These are phyloP conservation scores for Persicaria maculosa DNA, from an alignment of 148 eudicot species.

Conservation along the genomic window DNA sequence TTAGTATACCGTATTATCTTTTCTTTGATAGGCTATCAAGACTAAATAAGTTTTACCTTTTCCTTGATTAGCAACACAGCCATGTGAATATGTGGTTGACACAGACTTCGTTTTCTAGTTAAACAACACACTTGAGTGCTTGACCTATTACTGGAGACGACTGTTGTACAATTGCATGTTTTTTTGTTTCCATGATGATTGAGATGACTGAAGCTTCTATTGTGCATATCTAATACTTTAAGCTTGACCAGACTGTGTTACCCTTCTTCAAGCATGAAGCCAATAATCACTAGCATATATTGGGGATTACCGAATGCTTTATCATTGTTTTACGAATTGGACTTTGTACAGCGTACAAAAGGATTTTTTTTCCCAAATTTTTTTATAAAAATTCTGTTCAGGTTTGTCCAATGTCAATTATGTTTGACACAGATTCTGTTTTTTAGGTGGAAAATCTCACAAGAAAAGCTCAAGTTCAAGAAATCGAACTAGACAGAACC, in stretches of 20 bases:
- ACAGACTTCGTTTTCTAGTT: background rate
- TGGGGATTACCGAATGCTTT: background rate
- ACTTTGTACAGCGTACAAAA: background rate
- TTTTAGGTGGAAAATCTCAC: constrained; percentile 71
- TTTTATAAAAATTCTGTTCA: background rate
- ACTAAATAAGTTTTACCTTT: background rate
- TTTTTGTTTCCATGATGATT: background rate
- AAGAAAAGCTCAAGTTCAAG: constrained; percentile 66
- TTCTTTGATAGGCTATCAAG: background rate
- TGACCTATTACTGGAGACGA: background rate
- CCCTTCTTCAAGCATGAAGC: background rate
- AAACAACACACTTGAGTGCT: background rate
- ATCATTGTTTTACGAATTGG: background rate
- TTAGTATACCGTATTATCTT: background rate
- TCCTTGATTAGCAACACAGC: background rate
- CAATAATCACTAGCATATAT: background rate
- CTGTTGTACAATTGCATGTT: background rate
- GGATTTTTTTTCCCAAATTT: background rate
- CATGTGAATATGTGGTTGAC: too few relatives aligned
- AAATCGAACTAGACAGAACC: constrained; percentile 70
- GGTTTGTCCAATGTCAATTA: background rate
- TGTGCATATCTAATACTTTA: background rate
- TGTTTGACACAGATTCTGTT: background rate
- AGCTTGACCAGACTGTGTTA: background rate
- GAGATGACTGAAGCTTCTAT: background rate